A percentile compares a stretch with the other conserved stretches of the same genome.
These are phyloP conservation scores for Trametes coccinea DNA, from an alignment of 768 basidiomycete species.

Conservation along the genomic window DNA sequence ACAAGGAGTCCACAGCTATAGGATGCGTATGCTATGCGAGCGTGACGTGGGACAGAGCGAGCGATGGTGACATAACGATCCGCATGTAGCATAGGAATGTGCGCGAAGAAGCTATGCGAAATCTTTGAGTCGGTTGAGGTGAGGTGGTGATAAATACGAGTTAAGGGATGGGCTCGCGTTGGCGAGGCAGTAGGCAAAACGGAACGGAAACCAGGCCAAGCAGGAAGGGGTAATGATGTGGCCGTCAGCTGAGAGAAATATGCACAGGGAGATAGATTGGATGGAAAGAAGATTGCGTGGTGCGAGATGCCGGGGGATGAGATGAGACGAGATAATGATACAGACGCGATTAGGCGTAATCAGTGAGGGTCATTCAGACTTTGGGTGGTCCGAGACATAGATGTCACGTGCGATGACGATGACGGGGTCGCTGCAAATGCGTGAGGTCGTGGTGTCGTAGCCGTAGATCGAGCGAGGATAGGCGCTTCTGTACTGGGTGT, in stretches of 20 bases:
- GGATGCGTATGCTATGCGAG: slow-evolving; percentile 18
- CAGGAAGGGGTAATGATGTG: background rate
- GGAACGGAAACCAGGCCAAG: no score
- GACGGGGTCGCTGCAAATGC: background rate
- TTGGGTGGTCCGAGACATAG: background rate
- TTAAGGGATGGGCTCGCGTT: no score
- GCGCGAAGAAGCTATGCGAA: no score
- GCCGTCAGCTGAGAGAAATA: background rate
- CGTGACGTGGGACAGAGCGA: slow-evolving; percentile 18
- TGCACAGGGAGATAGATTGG: slow-evolving; percentile 3
- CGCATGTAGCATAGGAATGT: background rate
- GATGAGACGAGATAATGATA: slow-evolving; percentile 12
- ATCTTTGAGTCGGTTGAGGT: no score
- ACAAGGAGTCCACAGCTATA: slow-evolving; percentile 17
- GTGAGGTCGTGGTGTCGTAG: background rate
- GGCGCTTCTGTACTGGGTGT: no score
- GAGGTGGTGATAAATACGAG: no score
- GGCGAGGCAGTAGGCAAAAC: no score
- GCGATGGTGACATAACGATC: slow-evolving; percentile 6
- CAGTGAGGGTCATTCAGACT: slow-evolving; percentile 14
- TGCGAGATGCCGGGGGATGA: slow-evolving; percentile 11
- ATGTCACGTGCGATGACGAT: background rate
- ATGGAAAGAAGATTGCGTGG: slow-evolving; percentile 12
- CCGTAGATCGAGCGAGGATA: no score
- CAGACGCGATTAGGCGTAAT: slow-evolving; percentile 10